A percentile compares a stretch with the other conserved stretches of the same genome.
Evolutionary conservation across 352 stramenopile species (phyloP).

Genomic region (Phytophthora hibernalis): DNA sequence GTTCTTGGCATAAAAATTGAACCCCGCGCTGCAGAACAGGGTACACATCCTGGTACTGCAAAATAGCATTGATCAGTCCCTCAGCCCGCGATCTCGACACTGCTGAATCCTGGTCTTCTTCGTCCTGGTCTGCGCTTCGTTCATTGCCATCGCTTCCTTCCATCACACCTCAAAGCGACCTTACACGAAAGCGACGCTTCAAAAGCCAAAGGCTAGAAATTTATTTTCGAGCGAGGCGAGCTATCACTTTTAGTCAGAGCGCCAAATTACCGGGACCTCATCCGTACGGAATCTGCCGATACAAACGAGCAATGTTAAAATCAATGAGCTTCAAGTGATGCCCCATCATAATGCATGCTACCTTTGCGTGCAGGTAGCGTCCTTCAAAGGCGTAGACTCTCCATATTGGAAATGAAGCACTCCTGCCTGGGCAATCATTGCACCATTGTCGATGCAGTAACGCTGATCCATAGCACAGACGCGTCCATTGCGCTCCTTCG

Average conservation of each 20-base stretch:
- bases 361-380: constrained; percentile 95
- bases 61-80: constrained; percentile 40
- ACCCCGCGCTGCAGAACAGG: constrained; percentile 35
- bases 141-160: constrained; percentile 1
- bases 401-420: constrained; percentile 98
- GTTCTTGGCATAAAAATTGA: constrained; percentile 31
- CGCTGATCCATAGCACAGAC: constrained; percentile 99
- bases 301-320: constrained; percentile 1
- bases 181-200: constrained; percentile 23
- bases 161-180: constrained; percentile 17
- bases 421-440: constrained; percentile 99
- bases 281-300: constrained; percentile 95
- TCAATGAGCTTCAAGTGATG: not conserved
- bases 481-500: constrained; percentile 92
- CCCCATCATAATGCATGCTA: constrained; percentile 25
- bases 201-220: constrained; percentile 10
- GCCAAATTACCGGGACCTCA: constrained; percentile 97
- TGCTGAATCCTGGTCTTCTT: constrained; percentile 1
- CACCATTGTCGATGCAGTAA: constrained; percentile 99
- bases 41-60: constrained; percentile 42
- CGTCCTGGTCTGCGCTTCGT: not conserved
- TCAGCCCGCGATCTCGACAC: constrained; percentile 31
- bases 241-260: constrained; percentile 60
- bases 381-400: constrained; percentile 87
- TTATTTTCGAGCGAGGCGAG: constrained; percentile 19